A percentile compares a stretch with the other conserved stretches of the same genome.
Evolutionary conservation across 1,284 basidiomycete species (phyloP).

Genomic region (Tranzscheliella williamsii): DNA sequence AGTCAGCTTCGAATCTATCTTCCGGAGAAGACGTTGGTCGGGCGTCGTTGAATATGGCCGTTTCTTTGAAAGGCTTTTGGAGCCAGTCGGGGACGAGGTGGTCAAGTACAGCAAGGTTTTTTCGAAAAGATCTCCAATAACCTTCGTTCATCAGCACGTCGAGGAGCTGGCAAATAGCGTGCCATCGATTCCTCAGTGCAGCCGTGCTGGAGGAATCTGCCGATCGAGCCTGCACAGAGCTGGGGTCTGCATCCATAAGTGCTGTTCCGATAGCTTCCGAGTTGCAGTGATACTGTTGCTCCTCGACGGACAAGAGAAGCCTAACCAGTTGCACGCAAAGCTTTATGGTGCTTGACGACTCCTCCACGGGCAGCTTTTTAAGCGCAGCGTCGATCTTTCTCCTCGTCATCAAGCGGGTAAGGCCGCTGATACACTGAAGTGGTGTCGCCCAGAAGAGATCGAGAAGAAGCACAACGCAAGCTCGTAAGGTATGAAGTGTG

Average conservation of each 20-base stretch:
- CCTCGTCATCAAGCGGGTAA: conserved; percentile 27
- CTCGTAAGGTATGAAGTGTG: conserved; percentile 23
- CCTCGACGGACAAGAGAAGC: conserved; percentile 12
- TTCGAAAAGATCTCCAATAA: conserved; percentile 32
- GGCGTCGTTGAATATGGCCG: background rate
- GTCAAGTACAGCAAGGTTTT: conserved; percentile 16
- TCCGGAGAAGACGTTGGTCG: background rate
- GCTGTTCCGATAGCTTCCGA: background rate
- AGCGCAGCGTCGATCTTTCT: conserved; percentile 20
- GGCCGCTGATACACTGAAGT: conserved; percentile 8
- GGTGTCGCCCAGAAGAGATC: conserved; percentile 23
- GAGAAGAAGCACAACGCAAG: conserved; percentile 20
- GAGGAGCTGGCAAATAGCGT: conserved; percentile 19
- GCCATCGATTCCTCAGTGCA: conserved; percentile 17
- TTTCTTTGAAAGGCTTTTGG: conserved; percentile 9
- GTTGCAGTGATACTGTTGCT: conserved; percentile 10
- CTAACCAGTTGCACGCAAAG: conserved; percentile 15
- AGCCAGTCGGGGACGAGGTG: conserved; percentile 28
- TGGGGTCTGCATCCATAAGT: background rate
- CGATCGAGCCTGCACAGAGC: background rate
- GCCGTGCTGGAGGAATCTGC: background rate
- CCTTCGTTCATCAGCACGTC: conserved; percentile 35
- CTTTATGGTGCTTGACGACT: conserved; percentile 20
- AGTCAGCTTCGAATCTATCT: background rate
- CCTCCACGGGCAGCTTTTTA: conserved; percentile 18